Evolutionary conservation across 2,329 filamentous ascomycete species (phyloP).

Genomic region (Aspergillus sp.): DNA sequence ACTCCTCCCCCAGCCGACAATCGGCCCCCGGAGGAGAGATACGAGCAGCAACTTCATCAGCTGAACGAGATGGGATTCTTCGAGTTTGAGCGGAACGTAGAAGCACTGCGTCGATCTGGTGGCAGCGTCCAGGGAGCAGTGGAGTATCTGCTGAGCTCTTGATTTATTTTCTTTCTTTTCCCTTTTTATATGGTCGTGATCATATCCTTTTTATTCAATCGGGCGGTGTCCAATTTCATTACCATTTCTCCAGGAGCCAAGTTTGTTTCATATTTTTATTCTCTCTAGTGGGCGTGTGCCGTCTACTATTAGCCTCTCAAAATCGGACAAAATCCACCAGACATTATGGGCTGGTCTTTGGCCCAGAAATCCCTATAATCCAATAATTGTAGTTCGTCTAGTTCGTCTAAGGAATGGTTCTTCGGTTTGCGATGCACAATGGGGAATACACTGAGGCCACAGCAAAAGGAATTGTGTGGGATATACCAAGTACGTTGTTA

Average conservation of each 20-base stretch:
- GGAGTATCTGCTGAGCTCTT: conserved; percentile 30
- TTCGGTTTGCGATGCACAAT: neutral
- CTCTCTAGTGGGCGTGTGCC: too few relatives aligned
- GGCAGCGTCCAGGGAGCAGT: conserved; percentile 81
- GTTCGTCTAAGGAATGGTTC: neutral
- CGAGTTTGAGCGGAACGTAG: conserved; percentile 89
- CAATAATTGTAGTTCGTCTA: neutral
- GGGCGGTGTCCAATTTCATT: neutral
- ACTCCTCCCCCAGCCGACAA: conserved; percentile 61
- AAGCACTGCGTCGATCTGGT: conserved; percentile 76
- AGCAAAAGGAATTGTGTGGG: too few relatives aligned
- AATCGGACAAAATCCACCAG: neutral
- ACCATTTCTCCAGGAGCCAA: neutral
- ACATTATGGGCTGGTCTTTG: neutral
- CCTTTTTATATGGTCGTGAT: too few relatives aligned
- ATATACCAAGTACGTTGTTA: too few relatives aligned
- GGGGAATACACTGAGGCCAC: too few relatives aligned
- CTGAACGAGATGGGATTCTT: conserved; percentile 99
- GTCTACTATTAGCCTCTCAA: too few relatives aligned
- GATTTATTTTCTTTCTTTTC: neutral
- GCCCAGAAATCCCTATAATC: neutral
- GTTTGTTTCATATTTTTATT: too few relatives aligned
- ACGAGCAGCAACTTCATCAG: conserved; percentile 80
- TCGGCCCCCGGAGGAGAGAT: conserved; percentile 86
- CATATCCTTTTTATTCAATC: too few relatives aligned